These are phyloP conservation scores for Talaromyces pinophilus DNA, from an alignment of 2,329 filamentous ascomycete genomes.

Conservation along the genomic window DNA sequence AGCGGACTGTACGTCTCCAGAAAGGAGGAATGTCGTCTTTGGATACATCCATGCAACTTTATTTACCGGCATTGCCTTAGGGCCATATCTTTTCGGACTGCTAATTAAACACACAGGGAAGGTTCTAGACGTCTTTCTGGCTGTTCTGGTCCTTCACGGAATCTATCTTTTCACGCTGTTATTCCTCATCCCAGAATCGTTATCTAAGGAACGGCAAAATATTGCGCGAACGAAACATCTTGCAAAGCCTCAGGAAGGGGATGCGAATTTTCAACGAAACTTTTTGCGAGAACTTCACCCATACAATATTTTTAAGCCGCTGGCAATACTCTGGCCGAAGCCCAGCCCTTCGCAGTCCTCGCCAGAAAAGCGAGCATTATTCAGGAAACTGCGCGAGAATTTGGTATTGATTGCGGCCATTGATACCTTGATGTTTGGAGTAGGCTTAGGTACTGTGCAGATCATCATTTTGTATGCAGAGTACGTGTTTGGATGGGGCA, in stretches of 20 bases:
- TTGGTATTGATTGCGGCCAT: conserved; percentile 76
- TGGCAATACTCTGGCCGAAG: conserved; percentile 74
- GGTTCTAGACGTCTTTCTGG: conserved; percentile 80
- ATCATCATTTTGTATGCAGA: conserved; percentile 83
- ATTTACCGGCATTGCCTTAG: conserved; percentile 84
- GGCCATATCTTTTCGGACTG: conserved; percentile 78
- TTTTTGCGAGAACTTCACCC: conserved; percentile 42
- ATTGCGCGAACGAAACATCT: conserved; percentile 69
- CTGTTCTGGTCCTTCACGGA: conserved; percentile 70
- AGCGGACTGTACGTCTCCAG: conserved; percentile 81
- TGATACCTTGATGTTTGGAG: conserved; percentile 79
- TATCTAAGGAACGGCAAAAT: conserved; percentile 71
- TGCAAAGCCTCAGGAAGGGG: conserved; percentile 40
- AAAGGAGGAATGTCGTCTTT: conserved; percentile 77
- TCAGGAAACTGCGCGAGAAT: conserved; percentile 69
- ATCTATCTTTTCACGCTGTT: conserved; percentile 72
- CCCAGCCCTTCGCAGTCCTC: conserved; percentile 34
- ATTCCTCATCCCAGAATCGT: conserved; percentile 78
- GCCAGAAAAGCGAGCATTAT: conserved; percentile 58
- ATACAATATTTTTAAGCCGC: conserved; percentile 71
- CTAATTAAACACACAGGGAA: conserved; percentile 75
- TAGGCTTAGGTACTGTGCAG: conserved; percentile 77
- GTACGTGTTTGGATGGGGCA: conserved; percentile 78
- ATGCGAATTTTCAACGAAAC: conserved; percentile 30
- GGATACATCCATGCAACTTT: conserved; percentile 88